Percentiles rank a stretch among this genome's conserved stretches.
Conservation (phyloP, 2,329 filamentous ascomycete genomes). For the Orbilia oligospora region DNA sequence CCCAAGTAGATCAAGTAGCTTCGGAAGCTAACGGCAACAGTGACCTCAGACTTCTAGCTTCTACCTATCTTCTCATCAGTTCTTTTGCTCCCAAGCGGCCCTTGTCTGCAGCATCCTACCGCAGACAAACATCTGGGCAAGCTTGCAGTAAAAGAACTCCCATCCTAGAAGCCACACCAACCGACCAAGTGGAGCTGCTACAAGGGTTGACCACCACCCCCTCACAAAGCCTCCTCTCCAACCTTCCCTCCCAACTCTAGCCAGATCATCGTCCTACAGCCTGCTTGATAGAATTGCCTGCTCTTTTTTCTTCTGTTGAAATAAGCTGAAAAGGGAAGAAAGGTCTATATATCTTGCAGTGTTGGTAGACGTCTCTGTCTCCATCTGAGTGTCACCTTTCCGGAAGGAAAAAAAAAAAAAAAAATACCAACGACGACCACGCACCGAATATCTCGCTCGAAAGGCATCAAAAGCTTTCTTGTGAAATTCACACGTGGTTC, state of each 20-base stretch:
- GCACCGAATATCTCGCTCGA: not conserved
- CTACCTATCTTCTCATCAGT: constrained; percentile 15
- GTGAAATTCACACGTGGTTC: constrained; percentile 32
- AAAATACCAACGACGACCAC: not conserved
- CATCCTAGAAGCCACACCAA: constrained; percentile 22
- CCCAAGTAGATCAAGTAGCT: constrained; percentile 2
- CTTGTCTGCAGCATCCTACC: constrained; percentile 46
- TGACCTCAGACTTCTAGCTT: constrained; percentile 30
- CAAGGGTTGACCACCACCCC: constrained; percentile 51
- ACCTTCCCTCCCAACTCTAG: constrained; percentile 54
- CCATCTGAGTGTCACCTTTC: not conserved
- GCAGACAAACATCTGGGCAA: constrained; percentile 32
- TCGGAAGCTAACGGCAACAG: constrained; percentile 55
- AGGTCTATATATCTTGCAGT: constrained; percentile 4
- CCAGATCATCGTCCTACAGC: constrained; percentile 34
- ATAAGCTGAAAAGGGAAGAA: not conserved
- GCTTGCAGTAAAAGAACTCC: constrained; percentile 43
- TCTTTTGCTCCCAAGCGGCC: constrained; percentile 37
- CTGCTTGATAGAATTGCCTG: constrained; percentile 22
- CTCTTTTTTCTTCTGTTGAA: constrained; percentile 3
- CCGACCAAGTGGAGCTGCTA: constrained; percentile 46
- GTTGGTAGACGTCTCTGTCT: constrained; percentile 1
- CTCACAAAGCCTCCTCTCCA: constrained; percentile 46
- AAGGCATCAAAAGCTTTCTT: constrained; percentile 16
- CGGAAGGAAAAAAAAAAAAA: not conserved